Evolutionary conservation across 306 rosid genomes (phyloP), one percentile per base, ranked within the genome.

Genomic region (Malus fusca): DNA sequence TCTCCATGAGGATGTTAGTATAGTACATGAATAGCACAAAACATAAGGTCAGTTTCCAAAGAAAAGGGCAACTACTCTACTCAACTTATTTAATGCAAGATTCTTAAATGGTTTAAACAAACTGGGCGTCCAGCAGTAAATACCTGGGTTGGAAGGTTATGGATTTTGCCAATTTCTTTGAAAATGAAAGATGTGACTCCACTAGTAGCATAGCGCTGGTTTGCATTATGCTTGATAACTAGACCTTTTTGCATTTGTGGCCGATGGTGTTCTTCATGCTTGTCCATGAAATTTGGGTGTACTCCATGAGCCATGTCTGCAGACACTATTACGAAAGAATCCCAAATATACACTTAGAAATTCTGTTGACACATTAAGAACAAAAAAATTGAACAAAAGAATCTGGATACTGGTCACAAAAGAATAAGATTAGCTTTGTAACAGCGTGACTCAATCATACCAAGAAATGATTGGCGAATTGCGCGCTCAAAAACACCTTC

Each of bases 271-370:
- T 95, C 97, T 75, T 95, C 98, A 79, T 95, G 97, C 87, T 92
- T 95, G 59, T 95, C 98, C 80, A 76, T 69, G 79, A 85, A 90
- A 89, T 95, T 95, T 76, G 98, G 97, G 87, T 95, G 98, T 67
- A 92, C 93, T 69, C 98, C 98, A 70, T 95, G 97, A 26, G 98
- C 98, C 98, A 95, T 95, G 84, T 95, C 98, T n/a, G 97, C 98
- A 80, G 97, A 95, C 72, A 95, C 98, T 95, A 63, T 78, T 76
- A 62, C 52, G 53, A 85, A 25, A 78, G 42, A 78, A 81, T 79
- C 75, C 72, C 83, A 65, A 56, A 53, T 71, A 79, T 71, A 76
- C 63, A 77, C 23, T 82, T 12, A 82, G 83, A 68, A 56, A 67
- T 65, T 78, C 61, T 69, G 67, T 18, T 43, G 66, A 70, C 53